Conservation (phyloP, 106 monocot genomes). For the Acorus calamus region DNA sequence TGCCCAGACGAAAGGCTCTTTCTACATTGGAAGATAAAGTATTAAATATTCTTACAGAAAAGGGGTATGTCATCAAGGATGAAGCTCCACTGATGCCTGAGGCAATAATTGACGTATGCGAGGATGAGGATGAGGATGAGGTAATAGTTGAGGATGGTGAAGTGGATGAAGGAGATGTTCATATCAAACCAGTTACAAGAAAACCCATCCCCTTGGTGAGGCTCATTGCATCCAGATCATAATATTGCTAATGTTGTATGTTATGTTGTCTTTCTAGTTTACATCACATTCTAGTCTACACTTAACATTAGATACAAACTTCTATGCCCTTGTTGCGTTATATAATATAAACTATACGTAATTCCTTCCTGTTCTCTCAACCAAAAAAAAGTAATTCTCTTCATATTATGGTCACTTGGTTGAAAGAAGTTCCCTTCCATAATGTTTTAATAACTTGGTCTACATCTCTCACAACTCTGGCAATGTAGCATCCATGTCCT, state of each 20-base stretch:
- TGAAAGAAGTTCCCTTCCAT: too few species aligned
- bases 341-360: too few species aligned
- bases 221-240: not conserved
- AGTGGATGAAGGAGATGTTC: slow-evolving; percentile 98
- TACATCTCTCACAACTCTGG: not conserved
- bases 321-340: too few species aligned
- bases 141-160: slow-evolving; percentile 74
- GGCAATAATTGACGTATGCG: slow-evolving; percentile 27
- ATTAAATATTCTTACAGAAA: slow-evolving; percentile 68
- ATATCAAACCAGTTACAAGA: slow-evolving; percentile 69
- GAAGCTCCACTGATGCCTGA: slow-evolving; percentile 25
- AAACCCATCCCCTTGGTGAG: slow-evolving; percentile 60
- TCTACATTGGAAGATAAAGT: slow-evolving; percentile 78
- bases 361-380: too few species aligned
- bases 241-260: too few species aligned
- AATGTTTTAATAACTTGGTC: not conserved
- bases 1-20: slow-evolving; percentile 85
- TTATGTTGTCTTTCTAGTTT: too few species aligned
- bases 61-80: slow-evolving; percentile 73
- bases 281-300: too few species aligned
- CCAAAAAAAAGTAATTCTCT: too few species aligned
- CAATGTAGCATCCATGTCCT: too few species aligned
- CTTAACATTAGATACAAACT: too few species aligned
- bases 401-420: too few species aligned
- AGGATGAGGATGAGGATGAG: slow-evolving; percentile 64